Evolutionary conservation across 2,329 filamentous ascomycete genomes (phyloP), one percentile per base, ranked within the genome.

Genomic region (Dactylellina haptotyla): DNA sequence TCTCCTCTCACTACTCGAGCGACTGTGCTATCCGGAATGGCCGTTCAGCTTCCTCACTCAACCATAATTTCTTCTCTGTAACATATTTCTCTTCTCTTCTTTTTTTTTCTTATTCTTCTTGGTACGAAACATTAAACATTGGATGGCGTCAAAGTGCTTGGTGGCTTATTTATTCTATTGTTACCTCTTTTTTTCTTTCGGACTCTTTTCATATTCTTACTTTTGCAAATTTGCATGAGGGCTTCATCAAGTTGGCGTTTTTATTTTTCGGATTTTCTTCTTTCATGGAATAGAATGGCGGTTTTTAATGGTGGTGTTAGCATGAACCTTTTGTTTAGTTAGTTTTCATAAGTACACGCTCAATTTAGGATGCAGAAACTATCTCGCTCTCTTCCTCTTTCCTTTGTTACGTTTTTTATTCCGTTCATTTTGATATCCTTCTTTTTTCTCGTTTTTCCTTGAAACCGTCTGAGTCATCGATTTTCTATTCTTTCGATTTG

Each of bases 71-170:
- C 1, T 34, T 46, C 34, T 25, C 14, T 56, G 37, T 56, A 61
- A 45, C 10, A 57, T 58, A 67, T 10, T 50, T 12, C 12, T 59
- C 37, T 34, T n/a, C 8, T n/a, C 30, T 65, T 45, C 14, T 45
- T 10, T 46, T 46, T 37, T 46, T 67, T n/a, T 9, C 18, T 57
- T 25, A 10, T 62, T 34, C 37, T 61, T 56, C 39, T 48, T 46
- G 30, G 12, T 34, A 51, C 25, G 26, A 57, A n/a, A n/a, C n/a
- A n/a, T n/a, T n/a, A n/a, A n/a, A 41, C 57, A 58, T 58, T 12
- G 41, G 43, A 51, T 48, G 51, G 66, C 50, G 66, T 53, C 30
- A 51, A 39, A 45, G 45, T 63, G 50, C 39, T 61, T 48, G 57
- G 45, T 54, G 23, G 28, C 9, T 48, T 48, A 16, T 18, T 58